Percentiles rank a stretch among this genome's conserved stretches.
These are phyloP conservation scores for Ophiostoma sp. DNA, from an alignment of 2,329 filamentous ascomycete genomes.

Conservation along the genomic window DNA sequence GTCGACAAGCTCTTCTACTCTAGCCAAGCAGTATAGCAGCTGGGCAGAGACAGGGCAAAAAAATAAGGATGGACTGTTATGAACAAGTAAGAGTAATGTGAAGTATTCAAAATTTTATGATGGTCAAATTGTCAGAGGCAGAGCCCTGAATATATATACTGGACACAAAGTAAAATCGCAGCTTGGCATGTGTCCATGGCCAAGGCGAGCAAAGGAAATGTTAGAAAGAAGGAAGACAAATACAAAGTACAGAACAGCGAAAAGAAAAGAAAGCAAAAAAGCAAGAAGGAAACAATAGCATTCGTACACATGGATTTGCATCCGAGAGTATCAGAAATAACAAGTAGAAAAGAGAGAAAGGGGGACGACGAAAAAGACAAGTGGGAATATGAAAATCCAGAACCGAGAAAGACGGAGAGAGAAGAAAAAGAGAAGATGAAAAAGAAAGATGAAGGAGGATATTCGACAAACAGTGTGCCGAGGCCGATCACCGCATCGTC, in stretches of 20 bases:
- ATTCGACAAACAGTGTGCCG: neutral
- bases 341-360: neutral
- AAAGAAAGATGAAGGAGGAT: neutral
- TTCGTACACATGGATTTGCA: neutral
- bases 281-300: neutral
- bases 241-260: neutral
- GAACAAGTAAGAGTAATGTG: neutral
- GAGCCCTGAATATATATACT: neutral
- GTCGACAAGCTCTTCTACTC: conserved; percentile 52
- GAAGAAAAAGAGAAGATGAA: neutral
- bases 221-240: neutral
- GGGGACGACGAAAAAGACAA: neutral
- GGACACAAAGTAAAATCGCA: neutral
- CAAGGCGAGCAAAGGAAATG: neutral
- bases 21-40: neutral
- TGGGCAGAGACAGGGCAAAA: neutral
- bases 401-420: neutral
- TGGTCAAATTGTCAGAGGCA: neutral
- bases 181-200: neutral
- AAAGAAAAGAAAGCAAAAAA: neutral
- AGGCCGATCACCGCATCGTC: conserved; percentile 40
- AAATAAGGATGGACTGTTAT: neutral
- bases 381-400: neutral
- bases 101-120: neutral
- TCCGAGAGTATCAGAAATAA: neutral